phyloP scores from a whole-genome alignment of 148 eudicot genomes.

The Suaeda aralocaspica region DNA sequence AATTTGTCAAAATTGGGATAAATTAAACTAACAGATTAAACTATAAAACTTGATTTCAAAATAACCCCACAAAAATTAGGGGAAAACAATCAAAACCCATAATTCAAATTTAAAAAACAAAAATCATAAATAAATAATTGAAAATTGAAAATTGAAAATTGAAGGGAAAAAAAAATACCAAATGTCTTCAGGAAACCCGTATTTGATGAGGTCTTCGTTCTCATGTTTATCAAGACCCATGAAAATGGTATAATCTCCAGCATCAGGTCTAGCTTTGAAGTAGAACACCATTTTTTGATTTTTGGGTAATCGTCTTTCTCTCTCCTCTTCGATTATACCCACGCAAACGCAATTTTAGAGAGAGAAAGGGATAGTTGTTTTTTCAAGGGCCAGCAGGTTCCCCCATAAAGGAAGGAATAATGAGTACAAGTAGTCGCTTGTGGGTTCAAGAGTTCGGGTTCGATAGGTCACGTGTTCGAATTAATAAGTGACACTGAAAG shows the following conservation, averaged over 20 bases:
- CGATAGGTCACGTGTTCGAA: too few species aligned
- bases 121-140: neutral
- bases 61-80: neutral
- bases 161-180: slow-evolving; percentile 40
- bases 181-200: slow-evolving; percentile 91
- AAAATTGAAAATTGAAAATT: neutral
- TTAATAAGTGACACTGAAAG: too few species aligned
- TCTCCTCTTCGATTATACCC: neutral
- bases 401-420: too few species aligned
- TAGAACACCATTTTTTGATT: slow-evolving; percentile 66
- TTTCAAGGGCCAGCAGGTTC: too few species aligned
- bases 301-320: too few species aligned
- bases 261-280: slow-evolving; percentile 92
- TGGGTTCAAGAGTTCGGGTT: too few species aligned
- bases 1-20: too few species aligned
- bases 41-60: neutral
- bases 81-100: neutral
- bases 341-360: neutral
- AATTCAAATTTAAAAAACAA: slow-evolving; percentile 1
- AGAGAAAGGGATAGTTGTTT: too few species aligned
- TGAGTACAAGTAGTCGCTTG: too few species aligned
- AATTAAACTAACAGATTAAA: too few species aligned
- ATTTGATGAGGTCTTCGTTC: slow-evolving; percentile 96
- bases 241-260: slow-evolving; percentile 89
- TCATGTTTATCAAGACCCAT: slow-evolving; percentile 96